phyloP scores from a whole-genome alignment of 495 filamentous ascomycete genomes.

The Neurospora terricola region DNA sequence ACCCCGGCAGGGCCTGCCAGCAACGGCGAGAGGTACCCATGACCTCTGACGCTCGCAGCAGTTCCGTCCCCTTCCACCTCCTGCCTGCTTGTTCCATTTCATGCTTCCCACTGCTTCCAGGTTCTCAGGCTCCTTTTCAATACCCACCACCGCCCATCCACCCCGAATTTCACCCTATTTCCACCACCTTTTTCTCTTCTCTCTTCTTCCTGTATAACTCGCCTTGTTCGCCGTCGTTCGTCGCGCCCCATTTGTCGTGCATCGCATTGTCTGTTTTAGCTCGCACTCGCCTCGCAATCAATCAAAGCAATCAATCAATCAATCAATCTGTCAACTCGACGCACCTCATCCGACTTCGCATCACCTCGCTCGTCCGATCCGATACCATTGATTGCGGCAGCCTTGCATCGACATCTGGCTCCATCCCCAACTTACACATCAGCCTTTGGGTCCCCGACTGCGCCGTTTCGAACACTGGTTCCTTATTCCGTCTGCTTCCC shows the following conservation, averaged over 20 bases:
- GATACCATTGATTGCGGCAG: neutral
- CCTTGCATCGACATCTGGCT: neutral
- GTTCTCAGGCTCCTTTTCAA: conserved; percentile 21
- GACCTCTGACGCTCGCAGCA: conserved; percentile 10
- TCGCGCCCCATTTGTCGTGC: conserved; percentile 4
- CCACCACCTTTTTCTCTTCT: conserved; percentile 19
- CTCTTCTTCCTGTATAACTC: conserved; percentile 19
- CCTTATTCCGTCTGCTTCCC: neutral
- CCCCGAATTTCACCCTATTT: conserved; percentile 6
- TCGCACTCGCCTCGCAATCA: neutral
- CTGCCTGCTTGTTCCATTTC: conserved; percentile 23
- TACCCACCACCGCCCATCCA: conserved; percentile 11
- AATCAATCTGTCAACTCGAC: neutral
- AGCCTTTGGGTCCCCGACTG: neutral
- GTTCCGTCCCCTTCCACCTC: conserved; percentile 25
- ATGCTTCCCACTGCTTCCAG: neutral
- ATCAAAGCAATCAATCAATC: neutral
- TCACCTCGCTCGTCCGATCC: neutral
- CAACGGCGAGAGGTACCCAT: neutral
- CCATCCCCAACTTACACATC: neutral
- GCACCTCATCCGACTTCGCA: neutral
- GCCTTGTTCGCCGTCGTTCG: conserved; percentile 24
- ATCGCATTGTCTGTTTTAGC: conserved; percentile 17
- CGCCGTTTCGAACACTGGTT: neutral
- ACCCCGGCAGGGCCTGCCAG: neutral